phyloP scores from a whole-genome alignment of 805 yeast genomes.

The Grigorovia yakushimaensis region DNA sequence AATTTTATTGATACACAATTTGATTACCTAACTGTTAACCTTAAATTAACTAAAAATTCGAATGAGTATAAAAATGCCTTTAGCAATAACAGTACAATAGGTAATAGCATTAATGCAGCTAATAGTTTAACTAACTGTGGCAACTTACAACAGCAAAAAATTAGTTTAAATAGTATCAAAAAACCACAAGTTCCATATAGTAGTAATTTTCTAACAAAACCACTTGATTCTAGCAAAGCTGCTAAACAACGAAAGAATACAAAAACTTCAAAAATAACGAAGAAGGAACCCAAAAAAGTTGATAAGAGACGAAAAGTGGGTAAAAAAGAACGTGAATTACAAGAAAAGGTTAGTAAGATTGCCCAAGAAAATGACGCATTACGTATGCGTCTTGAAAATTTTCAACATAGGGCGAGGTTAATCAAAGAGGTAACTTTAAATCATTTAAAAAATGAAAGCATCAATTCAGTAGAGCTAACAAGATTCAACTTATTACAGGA shows the following conservation, averaged over 20 bases:
- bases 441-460: background rate
- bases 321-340: slow-evolving; percentile 31
- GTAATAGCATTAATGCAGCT: background rate
- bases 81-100: too few relatives aligned
- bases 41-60: too few relatives aligned
- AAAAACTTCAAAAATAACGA: background rate
- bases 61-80: too few relatives aligned
- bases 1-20: background rate
- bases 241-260: background rate
- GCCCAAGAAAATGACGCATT: slow-evolving; percentile 13
- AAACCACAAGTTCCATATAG: too few relatives aligned
- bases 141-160: background rate
- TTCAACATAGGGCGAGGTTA: slow-evolving; percentile 5
- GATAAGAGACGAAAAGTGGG: slow-evolving; percentile 42
- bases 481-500: slow-evolving; percentile 10
- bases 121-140: background rate
- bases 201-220: too few relatives aligned
- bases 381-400: slow-evolving; percentile 9
- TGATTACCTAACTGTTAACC: background rate
- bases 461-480: background rate
- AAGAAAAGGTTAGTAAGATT: slow-evolving; percentile 22
- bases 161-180: too few relatives aligned
- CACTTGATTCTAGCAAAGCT: too few relatives aligned
- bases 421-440: background rate
- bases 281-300: slow-evolving; percentile 23